Evolutionary conservation across 345 rosid species (phyloP), one percentile per base, ranked within the genome.

Genomic region (Bretschneidera sinensis): DNA sequence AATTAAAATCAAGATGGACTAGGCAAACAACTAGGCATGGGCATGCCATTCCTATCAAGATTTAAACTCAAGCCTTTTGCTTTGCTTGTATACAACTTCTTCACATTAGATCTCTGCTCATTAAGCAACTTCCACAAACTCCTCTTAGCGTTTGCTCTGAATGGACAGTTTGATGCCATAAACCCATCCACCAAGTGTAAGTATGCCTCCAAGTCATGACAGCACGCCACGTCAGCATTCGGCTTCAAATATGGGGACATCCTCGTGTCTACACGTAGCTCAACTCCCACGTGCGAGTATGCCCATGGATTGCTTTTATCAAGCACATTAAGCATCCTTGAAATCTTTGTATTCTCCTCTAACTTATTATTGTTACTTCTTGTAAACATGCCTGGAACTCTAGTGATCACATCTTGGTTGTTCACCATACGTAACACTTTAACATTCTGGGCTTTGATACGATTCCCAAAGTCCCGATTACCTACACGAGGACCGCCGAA

Each of bases 401-500:
- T 83, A 0, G 99, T 91, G 71, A 94, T 84, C 31, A 91, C 28
- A 54, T 88, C 99, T 50, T 94, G 95, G 20, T 76, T 79, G 56
- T 91, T 94, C 22, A 94, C 99, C 8, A 94, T 86, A 4, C 97
- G 66, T 0, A 91, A 65, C 0, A 94, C 90, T 63, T 83, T 91
- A 3, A 83, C 87, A 31, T 81, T 81, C 0, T 78, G 90, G 0
- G 78, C 59, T 0, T 72, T 72, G 0, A 81, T 35, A 0, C 86
- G 60, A 0, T 77, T 51, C 0, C 81, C 84, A 17, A 94, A 91
- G 16, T 77, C 83, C 0, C 78, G 54, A 64, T 91, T 88, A 0
- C 99, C 99, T 0, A 88, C 96, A 0, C 88, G 88, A 0, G 99
- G 99, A 2, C 97, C 95, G 0, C 96, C 99, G 53, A 90, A 91